These are phyloP conservation scores for Leccinellum luteum DNA, from an alignment of 768 basidiomycete genomes.

Conservation along the genomic window DNA sequence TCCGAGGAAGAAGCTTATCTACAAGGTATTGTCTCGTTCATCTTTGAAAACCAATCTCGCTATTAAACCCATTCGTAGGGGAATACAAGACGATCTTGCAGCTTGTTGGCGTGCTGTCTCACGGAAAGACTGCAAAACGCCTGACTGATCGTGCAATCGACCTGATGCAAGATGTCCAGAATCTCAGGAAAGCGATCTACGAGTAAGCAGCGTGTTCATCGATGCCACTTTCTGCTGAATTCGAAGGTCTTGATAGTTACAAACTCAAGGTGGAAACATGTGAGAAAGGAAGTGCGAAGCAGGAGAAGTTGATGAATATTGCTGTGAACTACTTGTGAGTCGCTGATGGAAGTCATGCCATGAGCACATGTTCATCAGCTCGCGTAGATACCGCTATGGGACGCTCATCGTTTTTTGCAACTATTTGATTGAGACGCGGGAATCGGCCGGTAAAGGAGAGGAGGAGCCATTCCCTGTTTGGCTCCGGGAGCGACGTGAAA, in stretches of 20 bases:
- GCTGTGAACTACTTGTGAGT: conserved; percentile 85
- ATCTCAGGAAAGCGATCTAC: conserved; percentile 91
- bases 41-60: not conserved
- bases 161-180: conserved; percentile 95
- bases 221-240: conserved; percentile 1
- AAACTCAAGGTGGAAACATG: conserved; percentile 87
- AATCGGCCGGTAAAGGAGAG: conserved; percentile 37
- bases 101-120: conserved; percentile 85
- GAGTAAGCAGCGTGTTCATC: conserved; percentile 54
- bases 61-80: conserved; percentile 44
- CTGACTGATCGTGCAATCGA: conserved; percentile 88
- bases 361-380: conserved; percentile 4
- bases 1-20: conserved; percentile 89
- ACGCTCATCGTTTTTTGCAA: conserved; percentile 93
- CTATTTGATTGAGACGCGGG: conserved; percentile 75
- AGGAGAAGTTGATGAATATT: conserved; percentile 67
- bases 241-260: conserved; percentile 51
- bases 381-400: conserved; percentile 76
- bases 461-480: conserved; percentile 72
- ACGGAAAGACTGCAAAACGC: conserved; percentile 91
- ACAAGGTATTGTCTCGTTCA: conserved; percentile 51
- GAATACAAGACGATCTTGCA: conserved; percentile 97
- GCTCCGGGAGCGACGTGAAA: conserved; percentile 82
- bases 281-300: conserved; percentile 75
- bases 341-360: conserved; percentile 19